Evolutionary conservation across 768 basidiomycete species (phyloP).

Genomic region (Termitomyces titanicus): DNA sequence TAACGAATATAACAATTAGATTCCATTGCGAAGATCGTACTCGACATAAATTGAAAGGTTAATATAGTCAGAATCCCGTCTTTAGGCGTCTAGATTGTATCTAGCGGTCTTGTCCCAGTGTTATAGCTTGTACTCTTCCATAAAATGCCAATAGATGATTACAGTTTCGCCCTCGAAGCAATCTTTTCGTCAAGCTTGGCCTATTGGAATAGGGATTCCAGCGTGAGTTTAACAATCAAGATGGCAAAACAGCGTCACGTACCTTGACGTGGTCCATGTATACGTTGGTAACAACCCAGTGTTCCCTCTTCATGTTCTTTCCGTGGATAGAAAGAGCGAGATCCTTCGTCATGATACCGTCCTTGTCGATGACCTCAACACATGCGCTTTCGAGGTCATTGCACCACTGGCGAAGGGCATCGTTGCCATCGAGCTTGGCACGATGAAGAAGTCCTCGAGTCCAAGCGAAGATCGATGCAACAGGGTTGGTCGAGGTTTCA

Average conservation of each 20-base stretch:
- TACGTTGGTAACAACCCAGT: slow-evolving; percentile 94
- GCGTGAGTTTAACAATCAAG: not conserved
- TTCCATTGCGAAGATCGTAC: not conserved
- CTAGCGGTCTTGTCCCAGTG: not conserved
- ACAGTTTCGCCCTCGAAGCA: slow-evolving; percentile 8
- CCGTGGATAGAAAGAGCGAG: slow-evolving; percentile 93
- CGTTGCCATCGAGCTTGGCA: slow-evolving; percentile 88
- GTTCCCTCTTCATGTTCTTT: slow-evolving; percentile 84
- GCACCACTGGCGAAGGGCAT: slow-evolving; percentile 69
- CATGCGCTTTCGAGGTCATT: slow-evolving; percentile 81
- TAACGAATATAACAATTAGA: not conserved
- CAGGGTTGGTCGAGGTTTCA: slow-evolving; percentile 98
- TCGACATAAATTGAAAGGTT: not conserved
- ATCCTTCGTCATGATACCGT: slow-evolving; percentile 97
- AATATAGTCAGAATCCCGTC: not conserved
- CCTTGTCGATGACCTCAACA: slow-evolving; percentile 85
- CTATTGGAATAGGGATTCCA: not conserved
- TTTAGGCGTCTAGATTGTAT: not conserved
- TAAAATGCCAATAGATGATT: not conserved
- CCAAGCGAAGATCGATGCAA: slow-evolving; percentile 99
- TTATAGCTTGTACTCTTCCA: not conserved
- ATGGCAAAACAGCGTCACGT: slow-evolving; percentile 18
- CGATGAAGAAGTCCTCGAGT: slow-evolving; percentile 92
- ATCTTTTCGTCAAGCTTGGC: slow-evolving; percentile 16
- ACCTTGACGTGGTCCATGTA: slow-evolving; percentile 95